A percentile compares a stretch with the other conserved stretches of the same genome.
phyloP scores from a whole-genome alignment of 73 alveolate species.

The Symbiodinium pilosum region DNA sequence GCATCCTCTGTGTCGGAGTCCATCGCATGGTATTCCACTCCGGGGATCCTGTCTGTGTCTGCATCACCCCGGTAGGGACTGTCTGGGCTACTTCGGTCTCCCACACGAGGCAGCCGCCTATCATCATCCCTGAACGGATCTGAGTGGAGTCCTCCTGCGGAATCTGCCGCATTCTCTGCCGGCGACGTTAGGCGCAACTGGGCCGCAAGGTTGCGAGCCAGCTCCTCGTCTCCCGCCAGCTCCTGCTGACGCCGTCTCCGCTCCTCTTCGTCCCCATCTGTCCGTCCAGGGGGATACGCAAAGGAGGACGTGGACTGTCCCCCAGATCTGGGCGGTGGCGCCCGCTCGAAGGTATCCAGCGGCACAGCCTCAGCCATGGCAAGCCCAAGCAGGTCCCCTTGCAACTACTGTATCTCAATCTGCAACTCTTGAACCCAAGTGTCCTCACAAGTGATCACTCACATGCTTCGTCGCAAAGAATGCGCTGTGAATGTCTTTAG shows the following conservation, averaged over 20 bases:
- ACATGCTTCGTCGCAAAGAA: too few species aligned
- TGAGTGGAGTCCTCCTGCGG: neutral
- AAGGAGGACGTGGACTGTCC: conserved; percentile 15
- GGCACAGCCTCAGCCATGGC: conserved; percentile 61
- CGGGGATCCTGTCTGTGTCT: neutral
- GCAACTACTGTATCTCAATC: neutral
- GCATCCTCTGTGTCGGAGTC: conserved; percentile 94
- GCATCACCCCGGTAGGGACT: neutral
- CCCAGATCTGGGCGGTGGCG: neutral
- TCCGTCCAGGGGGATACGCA: conserved; percentile 85
- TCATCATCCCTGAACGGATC: conserved; percentile 37
- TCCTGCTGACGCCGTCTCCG: conserved; percentile 93
- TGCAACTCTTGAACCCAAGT: neutral
- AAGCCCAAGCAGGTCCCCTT: neutral
- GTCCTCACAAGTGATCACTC: neutral
- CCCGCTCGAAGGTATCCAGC: conserved; percentile 76
- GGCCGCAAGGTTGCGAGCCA: conserved; percentile 80
- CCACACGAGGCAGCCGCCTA: conserved; percentile 71
- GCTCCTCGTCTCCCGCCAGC: conserved; percentile 91
- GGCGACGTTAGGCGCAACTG: conserved; percentile 86
- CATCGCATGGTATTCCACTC: conserved; percentile 93
- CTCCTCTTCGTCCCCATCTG: conserved; percentile 72
- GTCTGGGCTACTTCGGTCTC: conserved; percentile 31
- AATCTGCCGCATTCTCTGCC: neutral
- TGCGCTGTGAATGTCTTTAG: too few species aligned